Evolutionary conservation across 345 rosid species (phyloP).

Genomic region (Triadica sebifera): DNA sequence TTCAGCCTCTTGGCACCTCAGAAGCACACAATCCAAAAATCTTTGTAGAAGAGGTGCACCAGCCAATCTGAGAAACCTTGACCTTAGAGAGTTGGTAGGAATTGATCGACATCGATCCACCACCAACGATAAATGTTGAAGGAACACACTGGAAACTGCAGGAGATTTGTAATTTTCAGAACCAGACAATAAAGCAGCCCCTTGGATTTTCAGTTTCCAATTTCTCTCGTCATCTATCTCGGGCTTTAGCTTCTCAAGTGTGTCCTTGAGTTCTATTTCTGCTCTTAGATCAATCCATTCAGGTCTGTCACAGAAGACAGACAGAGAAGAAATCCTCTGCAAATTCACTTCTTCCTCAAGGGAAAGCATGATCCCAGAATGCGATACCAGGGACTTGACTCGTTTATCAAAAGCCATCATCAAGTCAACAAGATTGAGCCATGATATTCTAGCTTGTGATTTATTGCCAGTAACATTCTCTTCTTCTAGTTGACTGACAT

Average conservation of each 20-base stretch:
- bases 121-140: slow-evolving; percentile 52
- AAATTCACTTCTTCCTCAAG: slow-evolving; percentile 67
- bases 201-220: slow-evolving; percentile 72
- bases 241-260: slow-evolving; percentile 53
- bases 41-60: slow-evolving; percentile 55
- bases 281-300: slow-evolving; percentile 96
- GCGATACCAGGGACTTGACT: slow-evolving; percentile 66
- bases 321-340: slow-evolving; percentile 68
- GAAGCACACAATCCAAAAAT: slow-evolving; percentile 63
- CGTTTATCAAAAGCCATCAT: slow-evolving; percentile 84
- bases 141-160: slow-evolving; percentile 48
- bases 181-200: slow-evolving; percentile 47
- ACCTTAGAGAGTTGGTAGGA: slow-evolving; percentile 54
- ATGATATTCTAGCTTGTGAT: slow-evolving; percentile 62
- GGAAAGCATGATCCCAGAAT: slow-evolving; percentile 71
- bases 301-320: slow-evolving; percentile 82
- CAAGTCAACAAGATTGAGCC: slow-evolving; percentile 87
- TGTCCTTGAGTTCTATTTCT: slow-evolving; percentile 68
- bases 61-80: slow-evolving; percentile 69
- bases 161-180: slow-evolving; percentile 70
- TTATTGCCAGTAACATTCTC: slow-evolving; percentile 34
- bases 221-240: slow-evolving; percentile 60
- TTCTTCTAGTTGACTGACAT: slow-evolving; percentile 60
- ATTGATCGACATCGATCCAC: slow-evolving; percentile 70
- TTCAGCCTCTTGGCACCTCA: slow-evolving; percentile 93